These are phyloP conservation scores for Codiaeum variegatum DNA, from an alignment of 441 rosid genomes.

Conservation along the genomic window DNA sequence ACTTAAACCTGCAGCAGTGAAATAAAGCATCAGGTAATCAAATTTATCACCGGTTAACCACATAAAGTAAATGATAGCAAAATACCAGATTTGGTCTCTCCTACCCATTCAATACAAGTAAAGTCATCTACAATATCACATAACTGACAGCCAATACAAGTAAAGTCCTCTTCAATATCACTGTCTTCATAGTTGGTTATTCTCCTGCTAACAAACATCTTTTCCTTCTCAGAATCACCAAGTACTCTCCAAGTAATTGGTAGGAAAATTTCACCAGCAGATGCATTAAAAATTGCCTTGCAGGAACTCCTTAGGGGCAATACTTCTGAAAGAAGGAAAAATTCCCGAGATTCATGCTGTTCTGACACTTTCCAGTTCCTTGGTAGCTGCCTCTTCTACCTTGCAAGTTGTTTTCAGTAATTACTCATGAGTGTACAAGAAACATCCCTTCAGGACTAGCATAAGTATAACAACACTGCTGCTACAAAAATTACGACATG, in stretches of 20 bases:
- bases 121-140: slow-evolving; percentile 47
- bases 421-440: neutral
- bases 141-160: slow-evolving; percentile 44
- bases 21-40: slow-evolving; percentile 11
- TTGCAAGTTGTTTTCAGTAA: slow-evolving; percentile 11
- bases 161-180: slow-evolving; percentile 41
- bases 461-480: neutral
- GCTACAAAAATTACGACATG: neutral
- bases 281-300: slow-evolving; percentile 38
- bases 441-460: neutral
- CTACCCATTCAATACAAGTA: slow-evolving; percentile 42
- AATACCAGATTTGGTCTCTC: slow-evolving; percentile 15
- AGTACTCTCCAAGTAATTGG: slow-evolving; percentile 37
- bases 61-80: slow-evolving; percentile 9
- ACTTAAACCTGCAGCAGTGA: slow-evolving; percentile 25
- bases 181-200: slow-evolving; percentile 17
- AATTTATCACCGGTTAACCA: neutral
- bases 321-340: slow-evolving; percentile 40
- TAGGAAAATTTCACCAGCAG: slow-evolving; percentile 47
- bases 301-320: slow-evolving; percentile 23
- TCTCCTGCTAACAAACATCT: slow-evolving; percentile 53
- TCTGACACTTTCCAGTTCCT: slow-evolving; percentile 52
- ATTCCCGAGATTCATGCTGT: slow-evolving; percentile 30
- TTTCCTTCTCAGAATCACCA: slow-evolving; percentile 38
- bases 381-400: slow-evolving; percentile 28